Evolutionary conservation across 2,329 filamentous ascomycete genomes (phyloP).

Genomic region (Arthrobotrys pseudoclavata): DNA sequence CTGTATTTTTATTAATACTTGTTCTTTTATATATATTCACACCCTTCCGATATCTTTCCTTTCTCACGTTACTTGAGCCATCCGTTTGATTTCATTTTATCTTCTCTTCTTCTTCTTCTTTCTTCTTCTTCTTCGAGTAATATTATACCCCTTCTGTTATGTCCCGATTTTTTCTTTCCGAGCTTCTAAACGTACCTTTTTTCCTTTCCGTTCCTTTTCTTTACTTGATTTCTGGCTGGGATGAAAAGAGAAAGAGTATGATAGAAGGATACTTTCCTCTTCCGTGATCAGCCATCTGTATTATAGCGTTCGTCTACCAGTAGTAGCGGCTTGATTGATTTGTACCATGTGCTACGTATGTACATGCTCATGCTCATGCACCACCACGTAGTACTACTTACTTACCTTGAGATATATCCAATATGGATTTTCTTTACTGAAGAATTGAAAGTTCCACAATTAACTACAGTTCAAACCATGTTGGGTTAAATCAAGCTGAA

Average conservation of each 20-base stretch:
- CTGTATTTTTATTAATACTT: constrained; percentile 58
- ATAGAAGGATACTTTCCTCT: not conserved
- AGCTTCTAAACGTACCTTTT: constrained; percentile 6
- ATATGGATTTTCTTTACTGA: constrained; percentile 19
- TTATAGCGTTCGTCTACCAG: constrained; percentile 35
- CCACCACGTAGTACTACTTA: constrained; percentile 17
- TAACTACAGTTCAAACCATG: too few species aligned
- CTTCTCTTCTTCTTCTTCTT: constrained; percentile 11
- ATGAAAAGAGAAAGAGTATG: constrained; percentile 27
- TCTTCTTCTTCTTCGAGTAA: constrained; percentile 24
- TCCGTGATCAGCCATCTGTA: constrained; percentile 31
- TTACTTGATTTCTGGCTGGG: constrained; percentile 24
- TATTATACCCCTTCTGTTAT: constrained; percentile 55
- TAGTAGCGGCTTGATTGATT: constrained; percentile 21
- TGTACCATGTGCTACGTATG: constrained; percentile 11
- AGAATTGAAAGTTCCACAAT: constrained; percentile 9
- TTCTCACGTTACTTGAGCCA: constrained; percentile 4
- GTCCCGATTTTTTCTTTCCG: constrained; percentile 14
- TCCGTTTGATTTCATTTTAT: constrained; percentile 17
- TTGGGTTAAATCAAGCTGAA: not conserved
- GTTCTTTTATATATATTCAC: constrained; percentile 45
- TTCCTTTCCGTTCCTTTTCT: not conserved
- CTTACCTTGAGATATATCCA: constrained; percentile 19
- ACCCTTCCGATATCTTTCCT: constrained; percentile 17
- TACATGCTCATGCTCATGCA: constrained; percentile 12